phyloP scores from a whole-genome alignment of 208 protist genomes.

The Leishmania gerbilli region DNA sequence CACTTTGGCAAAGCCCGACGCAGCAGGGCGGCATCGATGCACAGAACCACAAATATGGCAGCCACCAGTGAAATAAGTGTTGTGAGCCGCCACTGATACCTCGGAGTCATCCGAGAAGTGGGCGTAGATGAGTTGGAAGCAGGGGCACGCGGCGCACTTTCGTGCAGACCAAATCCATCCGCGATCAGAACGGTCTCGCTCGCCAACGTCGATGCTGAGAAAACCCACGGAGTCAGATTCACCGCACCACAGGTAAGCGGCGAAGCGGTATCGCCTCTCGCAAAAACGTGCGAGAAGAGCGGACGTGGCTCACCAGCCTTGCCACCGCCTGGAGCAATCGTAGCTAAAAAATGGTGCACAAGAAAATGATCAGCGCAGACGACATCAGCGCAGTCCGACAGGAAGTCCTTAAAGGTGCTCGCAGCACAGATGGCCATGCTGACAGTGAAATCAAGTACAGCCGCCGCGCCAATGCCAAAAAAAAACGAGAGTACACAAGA shows the following conservation, averaged over 20 bases:
- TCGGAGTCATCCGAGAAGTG: neutral
- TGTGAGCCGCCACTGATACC: slow-evolving; percentile 1
- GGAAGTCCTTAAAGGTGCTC: slow-evolving; percentile 6
- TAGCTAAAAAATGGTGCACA: slow-evolving; percentile 8
- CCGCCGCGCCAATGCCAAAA: neutral
- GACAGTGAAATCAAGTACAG: neutral
- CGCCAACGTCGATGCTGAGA: neutral
- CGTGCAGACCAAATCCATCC: neutral
- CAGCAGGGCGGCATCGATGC: neutral
- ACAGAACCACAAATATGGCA: neutral
- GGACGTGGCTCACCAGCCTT: neutral
- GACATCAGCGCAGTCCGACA: slow-evolving; percentile 31
- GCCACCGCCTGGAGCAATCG: neutral
- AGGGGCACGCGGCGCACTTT: no score
- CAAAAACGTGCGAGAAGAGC: slow-evolving; percentile 2
- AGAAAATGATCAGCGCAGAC: slow-evolving; percentile 13
- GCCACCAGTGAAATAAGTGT: neutral
- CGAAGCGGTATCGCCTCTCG: neutral
- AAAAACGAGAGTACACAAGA: neutral
- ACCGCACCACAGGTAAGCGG: slow-evolving; percentile 14
- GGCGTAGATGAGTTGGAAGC: neutral
- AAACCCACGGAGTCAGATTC: slow-evolving; percentile 10
- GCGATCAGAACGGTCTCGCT: neutral
- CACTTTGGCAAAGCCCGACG: slow-evolving; percentile 1
- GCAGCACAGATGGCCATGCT: slow-evolving; percentile 15